Evolutionary conservation across 345 rosid species (phyloP), one percentile per base, ranked within the genome.

Genomic region (Rhodamnia rubescens): DNA sequence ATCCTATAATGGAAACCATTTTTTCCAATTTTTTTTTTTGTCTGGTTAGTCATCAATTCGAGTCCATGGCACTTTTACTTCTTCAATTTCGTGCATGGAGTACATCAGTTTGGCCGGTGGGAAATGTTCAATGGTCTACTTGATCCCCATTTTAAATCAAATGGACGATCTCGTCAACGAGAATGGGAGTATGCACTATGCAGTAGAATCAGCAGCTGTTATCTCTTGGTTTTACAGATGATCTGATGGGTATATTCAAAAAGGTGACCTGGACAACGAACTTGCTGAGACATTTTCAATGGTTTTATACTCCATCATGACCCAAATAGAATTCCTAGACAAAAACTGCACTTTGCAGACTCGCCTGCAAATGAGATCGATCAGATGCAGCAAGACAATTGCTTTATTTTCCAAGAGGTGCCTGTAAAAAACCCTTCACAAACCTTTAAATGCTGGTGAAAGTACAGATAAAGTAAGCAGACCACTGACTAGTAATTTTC

Each of bases 11-110:
- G 11, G 74, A 61, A 61, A 27, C 36, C 0, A n/a, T 27, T 15
- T 59, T 59, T 0, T 0, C 5, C 5, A 36, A n/a, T n/a, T n/a
- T 59, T 12, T 59, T 13, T 59, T 59, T 27, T 14, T 14, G 0
- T 61, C 16, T 7, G 8, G 3, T 27, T 1, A 29, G 40, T 29
- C 74, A 61, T 29, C 7, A 13, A 61, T 61, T 29, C 11, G 74
- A 61, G 74, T 29, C 74, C 42, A 1, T 3, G 74, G 42, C 74
- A 29, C 42, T 61, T 59, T 1, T 0, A 29, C 42, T 61, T 61
- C 6, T 61, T 61, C 40, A 61, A 61, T 61, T 61, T 61, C 42
- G 29, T 61, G 74, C 74, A 29, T 53, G 55, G 16, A 14, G 5
- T 53, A 53, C 21, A 53, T 53, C 55, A 53, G 55, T 53, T 53